These are phyloP conservation scores for Colletotrichum zoysiae DNA, from an alignment of 2,329 filamentous ascomycete species.

Conservation along the genomic window DNA sequence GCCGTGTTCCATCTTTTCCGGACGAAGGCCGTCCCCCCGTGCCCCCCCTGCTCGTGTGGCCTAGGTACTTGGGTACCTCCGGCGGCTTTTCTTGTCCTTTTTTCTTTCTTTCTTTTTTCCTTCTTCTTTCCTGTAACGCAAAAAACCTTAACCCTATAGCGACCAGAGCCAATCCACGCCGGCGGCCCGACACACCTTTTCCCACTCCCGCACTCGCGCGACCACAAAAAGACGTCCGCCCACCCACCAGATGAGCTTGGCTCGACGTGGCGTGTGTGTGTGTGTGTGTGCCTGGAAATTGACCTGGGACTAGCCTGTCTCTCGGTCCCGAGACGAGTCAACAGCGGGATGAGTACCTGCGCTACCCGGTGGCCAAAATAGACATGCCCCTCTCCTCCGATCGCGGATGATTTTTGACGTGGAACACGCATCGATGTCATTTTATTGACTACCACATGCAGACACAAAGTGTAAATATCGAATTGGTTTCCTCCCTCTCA, in stretches of 20 bases:
- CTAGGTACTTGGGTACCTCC: too few species aligned
- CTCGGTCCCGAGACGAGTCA: slow-evolving; percentile 26
- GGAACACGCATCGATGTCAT: background rate
- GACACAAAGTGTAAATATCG: slow-evolving; percentile 16
- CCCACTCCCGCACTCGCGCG: background rate
- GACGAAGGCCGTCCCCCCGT: background rate
- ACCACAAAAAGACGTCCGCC: background rate
- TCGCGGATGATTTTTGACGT: background rate
- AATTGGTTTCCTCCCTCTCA: background rate
- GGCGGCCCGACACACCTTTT: background rate
- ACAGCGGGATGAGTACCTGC: slow-evolving; percentile 19
- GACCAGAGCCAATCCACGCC: slow-evolving; percentile 1
- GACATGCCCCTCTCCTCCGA: slow-evolving; percentile 7
- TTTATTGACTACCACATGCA: slow-evolving; percentile 26
- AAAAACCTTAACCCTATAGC: slow-evolving; percentile 13
- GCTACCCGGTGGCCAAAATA: slow-evolving; percentile 27
- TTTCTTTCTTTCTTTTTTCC: background rate
- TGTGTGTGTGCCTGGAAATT: background rate
- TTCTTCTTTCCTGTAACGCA: slow-evolving; percentile 1
- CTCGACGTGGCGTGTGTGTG: background rate
- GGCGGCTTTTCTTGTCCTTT: background rate
- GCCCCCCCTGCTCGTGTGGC: background rate
- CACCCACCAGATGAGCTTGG: background rate
- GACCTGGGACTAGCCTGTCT: background rate
- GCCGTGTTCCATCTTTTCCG: slow-evolving; percentile 3